Evolutionary conservation across 2,329 filamentous ascomycete species (phyloP), one percentile per base, ranked within the genome.

Genomic region (Pestalotiopsis sp.): DNA sequence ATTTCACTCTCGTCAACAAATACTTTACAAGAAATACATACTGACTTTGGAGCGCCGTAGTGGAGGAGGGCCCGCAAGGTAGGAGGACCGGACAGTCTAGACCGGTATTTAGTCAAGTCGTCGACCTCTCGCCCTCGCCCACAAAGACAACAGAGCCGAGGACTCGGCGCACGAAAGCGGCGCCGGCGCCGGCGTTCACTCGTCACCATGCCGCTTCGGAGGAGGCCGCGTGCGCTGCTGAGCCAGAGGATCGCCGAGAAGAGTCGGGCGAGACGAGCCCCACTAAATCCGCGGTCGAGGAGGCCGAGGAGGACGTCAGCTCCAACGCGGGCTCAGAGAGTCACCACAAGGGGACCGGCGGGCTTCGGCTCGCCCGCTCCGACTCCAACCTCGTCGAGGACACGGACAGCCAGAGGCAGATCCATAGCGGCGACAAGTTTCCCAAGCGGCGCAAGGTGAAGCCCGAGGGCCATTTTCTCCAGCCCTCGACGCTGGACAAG

Each of bases 401-500:
- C 67, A 68, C 77, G 66, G 68, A 75, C 67, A 64, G 71, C 61
- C 64, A 79, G 68, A 72, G 75, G 71, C 59, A 73, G 55, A 70
- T 75, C 30, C 48, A 69, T 20, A 69, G 71, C 68, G 68, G 65
- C 44, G 67, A 68, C 22, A 71, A 69, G 56, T 72, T 70, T 39
- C 72, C 71, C 7, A 74, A 75, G 59, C 66, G 73, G 22, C 67
- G 70, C 52, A 76, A 73, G 60, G 63, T 69, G 14, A 70, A 74
- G 61, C 64, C 70, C 69, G 80, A 80, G 1, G 77, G 72, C 30
- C 73, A 73, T 56, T 67, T 71, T 20, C 69, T 73, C 57, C 72
- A 73, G 59, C 72, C 71, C 3, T 74, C 73, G 39, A 73, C 75
- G 0, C 65, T 78, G 40, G 73, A 74, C 58, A 78, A 78, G 68